Conservation (phyloP, 2,329 filamentous ascomycete genomes). For the Shiraia bambusicola region DNA sequence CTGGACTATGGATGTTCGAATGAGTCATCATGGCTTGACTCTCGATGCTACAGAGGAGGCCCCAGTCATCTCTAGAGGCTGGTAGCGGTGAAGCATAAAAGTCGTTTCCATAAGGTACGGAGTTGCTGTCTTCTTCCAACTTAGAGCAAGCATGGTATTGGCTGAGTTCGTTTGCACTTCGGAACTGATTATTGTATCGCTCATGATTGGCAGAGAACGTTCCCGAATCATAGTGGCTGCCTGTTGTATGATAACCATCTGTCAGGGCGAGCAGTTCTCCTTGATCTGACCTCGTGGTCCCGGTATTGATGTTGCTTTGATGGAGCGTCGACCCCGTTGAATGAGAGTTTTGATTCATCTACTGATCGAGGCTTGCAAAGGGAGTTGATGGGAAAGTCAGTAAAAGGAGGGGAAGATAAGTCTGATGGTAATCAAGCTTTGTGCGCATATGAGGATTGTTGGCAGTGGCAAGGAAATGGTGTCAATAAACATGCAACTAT, state of each 20-base stretch:
- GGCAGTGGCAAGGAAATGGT: background rate
- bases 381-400: too few species aligned
- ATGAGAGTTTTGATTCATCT: constrained; percentile 14
- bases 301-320: background rate
- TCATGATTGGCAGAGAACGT: constrained; percentile 6
- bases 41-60: constrained; percentile 12
- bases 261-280: too few species aligned
- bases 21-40: constrained; percentile 15
- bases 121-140: constrained; percentile 8
- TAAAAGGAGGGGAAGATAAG: too few species aligned
- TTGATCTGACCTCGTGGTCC: background rate
- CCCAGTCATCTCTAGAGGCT: constrained; percentile 6
- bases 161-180: constrained; percentile 18
- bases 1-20: constrained; percentile 1
- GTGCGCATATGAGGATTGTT: too few species aligned
- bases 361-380: constrained; percentile 11
- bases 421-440: too few species aligned
- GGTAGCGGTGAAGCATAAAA: constrained; percentile 3
- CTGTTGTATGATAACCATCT: constrained; percentile 4
- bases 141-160: constrained; percentile 11
- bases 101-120: constrained; percentile 4
- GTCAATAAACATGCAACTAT: constrained; percentile 3
- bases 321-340: constrained; percentile 4
- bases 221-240: background rate
- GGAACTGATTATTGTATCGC: constrained; percentile 1